Conservation (phyloP, 768 basidiomycete genomes). For the Boletus subparvulus region DNA sequence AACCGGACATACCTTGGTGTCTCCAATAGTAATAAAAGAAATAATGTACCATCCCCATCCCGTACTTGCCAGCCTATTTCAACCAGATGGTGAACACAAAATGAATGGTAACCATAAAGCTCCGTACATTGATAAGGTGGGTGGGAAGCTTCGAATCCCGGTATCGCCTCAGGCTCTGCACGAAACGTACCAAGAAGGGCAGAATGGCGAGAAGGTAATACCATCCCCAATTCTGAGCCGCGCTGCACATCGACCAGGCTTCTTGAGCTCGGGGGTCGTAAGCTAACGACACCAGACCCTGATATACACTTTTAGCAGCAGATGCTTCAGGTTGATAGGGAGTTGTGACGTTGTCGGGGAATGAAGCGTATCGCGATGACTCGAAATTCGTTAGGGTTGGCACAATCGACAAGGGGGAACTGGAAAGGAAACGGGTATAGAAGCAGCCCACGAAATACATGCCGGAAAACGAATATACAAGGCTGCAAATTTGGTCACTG, state of each 20-base stretch:
- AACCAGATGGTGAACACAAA: neutral
- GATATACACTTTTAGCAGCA: neutral
- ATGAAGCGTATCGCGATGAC: neutral
- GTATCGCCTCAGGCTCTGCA: conserved; percentile 88
- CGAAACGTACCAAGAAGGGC: conserved; percentile 72
- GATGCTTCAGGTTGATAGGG: neutral
- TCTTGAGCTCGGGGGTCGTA: conserved; percentile 39
- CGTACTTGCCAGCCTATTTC: conserved; percentile 80
- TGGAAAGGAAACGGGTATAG: conserved; percentile 42
- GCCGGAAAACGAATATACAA: conserved; percentile 70
- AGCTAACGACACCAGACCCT: conserved; percentile 1
- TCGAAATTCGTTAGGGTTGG: neutral
- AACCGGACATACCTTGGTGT: conserved; percentile 45
- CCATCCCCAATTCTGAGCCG: conserved; percentile 53
- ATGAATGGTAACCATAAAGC: neutral
- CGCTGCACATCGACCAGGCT: conserved; percentile 43
- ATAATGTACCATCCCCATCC: conserved; percentile 59
- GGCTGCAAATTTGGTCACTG: conserved; percentile 80
- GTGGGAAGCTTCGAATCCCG: conserved; percentile 67
- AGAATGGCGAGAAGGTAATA: conserved; percentile 57
- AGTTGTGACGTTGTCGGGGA: neutral
- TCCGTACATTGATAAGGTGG: conserved; percentile 80
- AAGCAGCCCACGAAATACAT: conserved; percentile 72
- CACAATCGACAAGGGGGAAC: neutral
- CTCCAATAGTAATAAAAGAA: conserved; percentile 78